These are phyloP conservation scores for Eremochloa ophiuroides DNA, from an alignment of 176 grass and related monocot genomes.

Conservation along the genomic window DNA sequence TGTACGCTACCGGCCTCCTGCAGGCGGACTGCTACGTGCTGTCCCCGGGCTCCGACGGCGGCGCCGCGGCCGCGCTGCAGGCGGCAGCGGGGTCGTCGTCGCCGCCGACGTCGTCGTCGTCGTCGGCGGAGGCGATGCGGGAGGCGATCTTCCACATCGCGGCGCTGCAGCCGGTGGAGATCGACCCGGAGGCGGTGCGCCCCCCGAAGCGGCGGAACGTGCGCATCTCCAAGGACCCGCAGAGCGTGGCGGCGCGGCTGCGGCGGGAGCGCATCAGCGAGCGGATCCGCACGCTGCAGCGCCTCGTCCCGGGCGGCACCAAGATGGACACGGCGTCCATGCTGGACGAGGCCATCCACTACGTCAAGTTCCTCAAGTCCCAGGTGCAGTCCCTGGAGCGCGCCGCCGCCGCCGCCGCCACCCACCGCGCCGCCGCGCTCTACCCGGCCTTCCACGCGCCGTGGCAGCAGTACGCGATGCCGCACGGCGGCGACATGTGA, in stretches of 20 bases:
- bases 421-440: conserved; percentile 16
- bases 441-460: conserved; percentile 23
- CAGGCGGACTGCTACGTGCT: conserved; percentile 27
- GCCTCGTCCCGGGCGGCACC: conserved; percentile 84
- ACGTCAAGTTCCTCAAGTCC: conserved; percentile 96
- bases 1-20: neutral
- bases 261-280: conserved; percentile 94
- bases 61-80: neutral
- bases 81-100: neutral
- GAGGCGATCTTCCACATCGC: conserved; percentile 88
- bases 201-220: conserved; percentile 88
- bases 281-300: conserved; percentile 90
- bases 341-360: conserved; percentile 97
- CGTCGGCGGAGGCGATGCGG: conserved; percentile 56
- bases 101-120: neutral
- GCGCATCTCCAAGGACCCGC: conserved; percentile 90
- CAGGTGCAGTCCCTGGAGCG: conserved; percentile 86
- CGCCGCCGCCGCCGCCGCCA: conserved; percentile 43
- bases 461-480: conserved; percentile 22
- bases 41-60: neutral
- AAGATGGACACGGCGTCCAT: conserved; percentile 99
- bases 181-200: conserved; percentile 62
- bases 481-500: neutral
- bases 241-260: conserved; percentile 89
- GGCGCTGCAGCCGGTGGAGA: conserved; percentile 82